A percentile compares a stretch with the other conserved stretches of the same genome.
Evolutionary conservation across 2,329 filamentous ascomycete genomes (phyloP).

Genomic region (Alternaria gansuensis): DNA sequence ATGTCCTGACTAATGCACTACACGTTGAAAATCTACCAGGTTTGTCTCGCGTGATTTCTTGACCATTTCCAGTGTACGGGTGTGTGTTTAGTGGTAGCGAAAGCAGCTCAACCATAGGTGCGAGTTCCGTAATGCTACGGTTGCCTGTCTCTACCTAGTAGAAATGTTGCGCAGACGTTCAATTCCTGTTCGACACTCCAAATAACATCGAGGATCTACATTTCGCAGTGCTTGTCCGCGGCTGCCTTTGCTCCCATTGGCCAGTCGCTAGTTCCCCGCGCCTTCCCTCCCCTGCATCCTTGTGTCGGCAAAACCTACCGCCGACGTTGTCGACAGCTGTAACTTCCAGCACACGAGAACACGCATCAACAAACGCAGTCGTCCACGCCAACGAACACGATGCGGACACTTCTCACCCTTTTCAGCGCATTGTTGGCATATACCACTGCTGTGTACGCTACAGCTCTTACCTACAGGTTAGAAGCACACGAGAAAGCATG

Average conservation of each 20-base stretch:
- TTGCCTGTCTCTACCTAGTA: neutral
- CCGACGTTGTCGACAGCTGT: conserved; percentile 49
- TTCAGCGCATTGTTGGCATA: conserved; percentile 72
- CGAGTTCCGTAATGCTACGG: neutral
- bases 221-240: neutral
- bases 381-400: conserved; percentile 34
- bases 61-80: neutral
- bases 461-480: conserved; percentile 93
- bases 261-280: conserved; percentile 24
- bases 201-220: conserved; percentile 1
- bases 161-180: neutral
- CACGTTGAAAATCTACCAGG: neutral
- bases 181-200: neutral
- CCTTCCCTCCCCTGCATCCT: conserved; percentile 24
- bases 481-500: conserved; percentile 91
- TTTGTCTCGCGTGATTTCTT: neutral
- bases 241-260: conserved; percentile 27
- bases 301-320: conserved; percentile 32
- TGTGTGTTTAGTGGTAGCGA: neutral
- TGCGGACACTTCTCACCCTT: conserved; percentile 48
- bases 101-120: neutral
- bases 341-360: conserved; percentile 25
- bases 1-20: neutral
- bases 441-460: conserved; percentile 77
- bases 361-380: conserved; percentile 23